phyloP scores from a whole-genome alignment of 371 early-diverging fungal genomes.

The Saksenaea vasiformis region DNA sequence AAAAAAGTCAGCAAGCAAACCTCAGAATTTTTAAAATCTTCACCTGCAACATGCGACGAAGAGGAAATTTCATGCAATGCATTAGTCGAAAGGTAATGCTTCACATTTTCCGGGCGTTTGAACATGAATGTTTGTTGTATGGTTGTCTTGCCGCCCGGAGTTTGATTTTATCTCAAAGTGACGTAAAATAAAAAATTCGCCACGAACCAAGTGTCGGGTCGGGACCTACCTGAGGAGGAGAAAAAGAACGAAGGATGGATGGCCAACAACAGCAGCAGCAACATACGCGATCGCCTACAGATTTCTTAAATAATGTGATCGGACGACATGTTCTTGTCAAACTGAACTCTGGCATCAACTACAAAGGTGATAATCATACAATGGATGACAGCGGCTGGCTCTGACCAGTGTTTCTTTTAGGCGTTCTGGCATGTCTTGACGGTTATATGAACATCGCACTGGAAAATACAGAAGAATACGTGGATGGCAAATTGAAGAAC shows the following conservation, averaged over 20 bases:
- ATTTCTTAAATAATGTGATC: slow-evolving; percentile 79
- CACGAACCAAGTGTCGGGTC: no score
- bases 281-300: slow-evolving; percentile 67
- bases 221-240: no score
- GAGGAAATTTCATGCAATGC: no score
- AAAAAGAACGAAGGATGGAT: neutral
- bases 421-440: slow-evolving; percentile 93
- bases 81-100: no score
- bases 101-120: no score
- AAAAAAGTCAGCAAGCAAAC: no score
- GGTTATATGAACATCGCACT: slow-evolving; percentile 99
- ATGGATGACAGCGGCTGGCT: neutral
- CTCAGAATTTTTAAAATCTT: no score
- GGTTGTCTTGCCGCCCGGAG: no score
- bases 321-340: slow-evolving; percentile 87
- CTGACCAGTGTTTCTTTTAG: slow-evolving; percentile 39
- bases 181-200: no score
- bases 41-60: no score
- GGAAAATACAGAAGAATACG: slow-evolving; percentile 95
- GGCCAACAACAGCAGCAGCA: slow-evolving; percentile 11
- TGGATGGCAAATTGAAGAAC: slow-evolving; percentile 89
- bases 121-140: no score
- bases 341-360: slow-evolving; percentile 94
- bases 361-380: slow-evolving; percentile 64
- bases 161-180: no score